phyloP scores from a whole-genome alignment of 225 moss, liverwort and hornwort genomes.

The Pleurozium schreberi region DNA sequence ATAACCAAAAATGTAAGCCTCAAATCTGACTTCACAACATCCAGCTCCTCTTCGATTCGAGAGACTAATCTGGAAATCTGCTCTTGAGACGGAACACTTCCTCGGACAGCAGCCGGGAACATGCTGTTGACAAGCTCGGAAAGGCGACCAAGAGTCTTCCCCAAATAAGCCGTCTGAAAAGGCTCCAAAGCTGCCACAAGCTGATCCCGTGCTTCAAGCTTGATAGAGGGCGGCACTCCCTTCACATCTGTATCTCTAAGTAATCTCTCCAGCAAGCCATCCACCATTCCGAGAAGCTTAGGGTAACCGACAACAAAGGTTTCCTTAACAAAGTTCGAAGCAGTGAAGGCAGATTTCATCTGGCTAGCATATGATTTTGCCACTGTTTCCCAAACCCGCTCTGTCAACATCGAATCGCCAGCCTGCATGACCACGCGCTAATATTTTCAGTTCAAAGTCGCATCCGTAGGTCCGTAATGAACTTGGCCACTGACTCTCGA shows the following conservation, averaged over 20 bases:
- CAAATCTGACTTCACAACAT: constrained; percentile 66
- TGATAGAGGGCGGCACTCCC: constrained; percentile 81
- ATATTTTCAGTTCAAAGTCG: background rate
- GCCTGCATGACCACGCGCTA: constrained; percentile 25
- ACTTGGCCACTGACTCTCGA: background rate
- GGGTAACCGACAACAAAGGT: constrained; percentile 92
- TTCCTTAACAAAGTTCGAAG: constrained; percentile 93
- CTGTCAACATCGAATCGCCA: constrained; percentile 83
- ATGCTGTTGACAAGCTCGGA: constrained; percentile 85
- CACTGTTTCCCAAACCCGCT: constrained; percentile 91
- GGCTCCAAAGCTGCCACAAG: constrained; percentile 85
- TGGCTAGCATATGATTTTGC: constrained; percentile 84
- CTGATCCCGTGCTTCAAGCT: constrained; percentile 70
- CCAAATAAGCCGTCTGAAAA: constrained; percentile 89
- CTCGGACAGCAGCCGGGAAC: constrained; percentile 76
- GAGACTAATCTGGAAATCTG: constrained; percentile 71
- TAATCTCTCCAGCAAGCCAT: constrained; percentile 71
- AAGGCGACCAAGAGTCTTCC: constrained; percentile 62
- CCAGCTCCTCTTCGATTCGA: constrained; percentile 89
- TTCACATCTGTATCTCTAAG: constrained; percentile 80
- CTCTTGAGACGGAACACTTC: constrained; percentile 91
- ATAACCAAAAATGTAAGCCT: constrained; percentile 73
- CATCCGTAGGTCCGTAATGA: background rate
- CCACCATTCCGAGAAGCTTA: constrained; percentile 81
- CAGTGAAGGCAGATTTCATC: constrained; percentile 95